Evolutionary conservation across 331 rosid species (phyloP), one percentile per base, ranked within the genome.

Genomic region (Arachis monticola): DNA sequence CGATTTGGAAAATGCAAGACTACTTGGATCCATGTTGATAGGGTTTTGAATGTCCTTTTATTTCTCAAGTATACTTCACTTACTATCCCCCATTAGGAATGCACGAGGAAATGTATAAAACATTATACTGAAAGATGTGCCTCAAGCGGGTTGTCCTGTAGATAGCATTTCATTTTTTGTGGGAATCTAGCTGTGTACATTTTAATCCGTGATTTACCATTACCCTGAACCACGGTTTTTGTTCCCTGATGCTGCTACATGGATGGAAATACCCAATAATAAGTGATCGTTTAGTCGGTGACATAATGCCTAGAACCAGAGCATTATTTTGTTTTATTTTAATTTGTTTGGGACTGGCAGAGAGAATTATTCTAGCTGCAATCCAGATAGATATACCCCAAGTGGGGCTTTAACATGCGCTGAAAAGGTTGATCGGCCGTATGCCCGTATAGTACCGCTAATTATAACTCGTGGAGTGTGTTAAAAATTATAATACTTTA

Each of bases 361-460:
- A 51, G 27, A 10, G 60, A 11, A 57, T 57, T 35, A 78, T 79
- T 57, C 69, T 52, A 65, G 27, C 13, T 60, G 69, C 74, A 58
- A 10, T 78, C 82, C 67, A 63, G 45, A 55, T 70, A 41, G 60
- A 44, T 6, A 17, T 53, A 67, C 30, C 65, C 58, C 3, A 63
- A 62, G 64, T 35, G 52, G 27, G 55, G 13, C 32, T 22, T 64
- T 14, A 27, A n/a, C 55, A 53, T 65, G 73, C 6, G 6, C 64
- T 64, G 11, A 44, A 52, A 63, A 40, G 52, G 64, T 51, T 52
- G 13, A 53, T 64, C 44, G 55, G 14, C 42, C 53, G 52, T 40
- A 38, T 12, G 22, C 22, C 52, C 11, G 14, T 12, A 51, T 12
- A 52, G 40, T 64, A 9, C 40, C 40, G 22, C 11, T 7, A n/a